Percentiles rank a stretch among this genome's conserved stretches.
Evolutionary conservation across 495 filamentous ascomycete species (phyloP).

Genomic region (Polyplosphaeria fusca): DNA sequence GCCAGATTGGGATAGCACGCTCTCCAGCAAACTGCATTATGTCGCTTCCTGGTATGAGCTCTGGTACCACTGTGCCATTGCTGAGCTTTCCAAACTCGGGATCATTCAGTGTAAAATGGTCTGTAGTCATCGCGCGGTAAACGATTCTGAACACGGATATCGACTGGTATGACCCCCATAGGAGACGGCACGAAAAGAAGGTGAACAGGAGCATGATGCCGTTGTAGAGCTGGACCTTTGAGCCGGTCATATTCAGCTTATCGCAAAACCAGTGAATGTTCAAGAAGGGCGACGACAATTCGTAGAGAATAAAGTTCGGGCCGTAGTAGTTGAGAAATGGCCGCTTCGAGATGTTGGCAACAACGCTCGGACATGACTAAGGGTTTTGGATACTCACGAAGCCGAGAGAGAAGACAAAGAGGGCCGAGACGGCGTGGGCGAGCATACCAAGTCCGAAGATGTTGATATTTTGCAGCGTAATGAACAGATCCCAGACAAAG

Average conservation of each 20-base stretch:
- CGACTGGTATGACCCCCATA: conserved; percentile 88
- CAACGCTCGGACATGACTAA: neutral
- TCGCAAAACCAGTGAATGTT: conserved; percentile 98
- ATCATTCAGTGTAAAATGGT: conserved; percentile 3
- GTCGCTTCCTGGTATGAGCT: conserved; percentile 34
- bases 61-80: conserved; percentile 10
- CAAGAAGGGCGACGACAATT: conserved; percentile 60
- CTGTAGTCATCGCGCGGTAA: conserved; percentile 52
- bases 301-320: conserved; percentile 90
- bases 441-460: conserved; percentile 88
- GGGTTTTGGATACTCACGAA: conserved; percentile 76
- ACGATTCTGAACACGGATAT: conserved; percentile 74
- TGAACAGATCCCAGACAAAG: conserved; percentile 86
- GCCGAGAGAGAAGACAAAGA: conserved; percentile 83
- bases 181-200: conserved; percentile 85
- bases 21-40: conserved; percentile 52
- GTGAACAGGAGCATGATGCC: conserved; percentile 66
- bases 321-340: conserved; percentile 95
- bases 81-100: conserved; percentile 3
- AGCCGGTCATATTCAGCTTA: conserved; percentile 92
- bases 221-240: conserved; percentile 77
- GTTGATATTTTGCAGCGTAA: conserved; percentile 66
- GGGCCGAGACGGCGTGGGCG: conserved; percentile 81
- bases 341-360: conserved; percentile 2
- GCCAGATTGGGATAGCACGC: conserved; percentile 68